A percentile compares a stretch with the other conserved stretches of the same genome.
phyloP scores from a whole-genome alignment of 768 basidiomycete species.

The Leccinum variicolor region DNA sequence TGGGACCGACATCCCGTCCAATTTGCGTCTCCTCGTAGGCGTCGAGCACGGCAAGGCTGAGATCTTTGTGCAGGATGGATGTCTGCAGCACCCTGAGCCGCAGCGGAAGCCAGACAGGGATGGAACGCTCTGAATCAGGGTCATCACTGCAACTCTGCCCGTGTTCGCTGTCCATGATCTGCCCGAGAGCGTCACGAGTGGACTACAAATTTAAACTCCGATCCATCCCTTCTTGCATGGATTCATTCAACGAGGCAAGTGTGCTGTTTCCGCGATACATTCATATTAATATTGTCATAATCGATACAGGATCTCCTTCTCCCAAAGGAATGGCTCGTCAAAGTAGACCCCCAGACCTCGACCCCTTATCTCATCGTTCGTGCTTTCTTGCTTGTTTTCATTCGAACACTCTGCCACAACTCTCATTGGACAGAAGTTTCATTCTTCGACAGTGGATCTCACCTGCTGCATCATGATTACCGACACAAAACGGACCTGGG shows the following conservation, averaged over 20 bases:
- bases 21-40: slow-evolving; percentile 65
- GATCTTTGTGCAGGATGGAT: slow-evolving; percentile 47
- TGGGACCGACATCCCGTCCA: slow-evolving; percentile 61
- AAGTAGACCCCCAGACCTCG: slow-evolving; percentile 55
- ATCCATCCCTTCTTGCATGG: slow-evolving; percentile 34
- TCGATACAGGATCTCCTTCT: slow-evolving; percentile 51
- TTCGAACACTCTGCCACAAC: slow-evolving; percentile 4
- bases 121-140: slow-evolving; percentile 41
- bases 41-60: slow-evolving; percentile 60
- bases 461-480: slow-evolving; percentile 63
- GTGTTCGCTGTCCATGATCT: slow-evolving; percentile 15
- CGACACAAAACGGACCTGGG: slow-evolving; percentile 73
- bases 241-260: slow-evolving; percentile 37
- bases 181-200: background rate
- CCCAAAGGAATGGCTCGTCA: slow-evolving; percentile 72
- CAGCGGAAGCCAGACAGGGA: slow-evolving; percentile 35
- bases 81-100: slow-evolving; percentile 38
- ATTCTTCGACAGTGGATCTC: slow-evolving; percentile 51
- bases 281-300: background rate
- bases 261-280: background rate
- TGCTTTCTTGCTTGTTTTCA: slow-evolving; percentile 20
- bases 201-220: slow-evolving; percentile 21
- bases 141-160: slow-evolving; percentile 32
- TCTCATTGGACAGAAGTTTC: slow-evolving; percentile 54
- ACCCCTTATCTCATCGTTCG: slow-evolving; percentile 72